Evolutionary conservation across 805 yeast genomes (phyloP).

Genomic region (Deakozyma indianensis): DNA sequence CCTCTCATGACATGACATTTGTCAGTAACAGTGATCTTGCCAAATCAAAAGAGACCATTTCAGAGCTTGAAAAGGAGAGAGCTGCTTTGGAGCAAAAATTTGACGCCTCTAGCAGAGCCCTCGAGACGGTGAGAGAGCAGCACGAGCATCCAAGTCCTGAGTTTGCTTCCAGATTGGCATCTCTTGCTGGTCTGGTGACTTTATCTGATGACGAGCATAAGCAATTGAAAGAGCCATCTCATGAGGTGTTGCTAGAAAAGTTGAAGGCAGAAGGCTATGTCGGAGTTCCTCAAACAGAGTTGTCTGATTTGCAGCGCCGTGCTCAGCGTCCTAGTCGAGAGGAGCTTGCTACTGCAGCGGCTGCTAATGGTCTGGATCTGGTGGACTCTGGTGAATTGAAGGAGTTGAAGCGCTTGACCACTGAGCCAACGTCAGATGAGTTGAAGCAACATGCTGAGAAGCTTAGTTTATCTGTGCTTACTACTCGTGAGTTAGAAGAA

Average conservation of each 20-base stretch:
- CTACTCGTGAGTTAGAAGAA: conserved; percentile 5
- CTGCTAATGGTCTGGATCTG: conserved; percentile 18
- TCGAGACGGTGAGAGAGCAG: not conserved
- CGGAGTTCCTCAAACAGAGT: not conserved
- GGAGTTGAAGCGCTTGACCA: conserved; percentile 5
- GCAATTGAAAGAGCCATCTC: not conserved
- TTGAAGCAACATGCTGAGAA: conserved; percentile 9
- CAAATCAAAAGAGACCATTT: not conserved
- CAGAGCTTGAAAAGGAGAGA: not conserved
- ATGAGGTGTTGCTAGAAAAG: conserved; percentile 4
- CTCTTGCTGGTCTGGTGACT: not conserved
- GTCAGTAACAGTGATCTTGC: not conserved
- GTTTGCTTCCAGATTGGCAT: not conserved
- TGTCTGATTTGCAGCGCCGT: not conserved
- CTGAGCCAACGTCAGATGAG: conserved; percentile 10
- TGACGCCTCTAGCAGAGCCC: not conserved
- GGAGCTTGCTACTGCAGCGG: conserved; percentile 19
- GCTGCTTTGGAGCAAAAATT: not conserved
- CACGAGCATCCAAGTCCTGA: not conserved
- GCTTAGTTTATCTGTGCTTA: conserved; percentile 2
- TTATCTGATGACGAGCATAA: not conserved
- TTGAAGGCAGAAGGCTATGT: conserved; percentile 5
- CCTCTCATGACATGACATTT: not conserved
- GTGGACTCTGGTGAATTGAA: conserved; percentile 21
- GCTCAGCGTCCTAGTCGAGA: conserved; percentile 13